Percentiles rank a stretch among this genome's conserved stretches.
phyloP scores from a whole-genome alignment of 192 early-diverging fungal genomes.

The Backusella australiensis region DNA sequence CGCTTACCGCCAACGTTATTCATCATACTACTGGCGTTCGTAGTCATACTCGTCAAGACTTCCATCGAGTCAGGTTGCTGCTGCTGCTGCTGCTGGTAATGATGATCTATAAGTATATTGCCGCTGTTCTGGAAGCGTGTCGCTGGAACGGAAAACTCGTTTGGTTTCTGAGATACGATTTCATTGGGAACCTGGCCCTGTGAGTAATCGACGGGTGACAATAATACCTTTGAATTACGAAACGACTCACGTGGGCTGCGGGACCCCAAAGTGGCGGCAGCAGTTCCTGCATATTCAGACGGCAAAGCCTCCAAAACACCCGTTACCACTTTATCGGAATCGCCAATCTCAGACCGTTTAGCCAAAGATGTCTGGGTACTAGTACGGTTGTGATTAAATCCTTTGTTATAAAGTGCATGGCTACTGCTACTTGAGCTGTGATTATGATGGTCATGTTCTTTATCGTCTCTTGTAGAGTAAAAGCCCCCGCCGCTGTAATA shows the following conservation, averaged over 20 bases:
- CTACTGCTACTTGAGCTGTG: neutral
- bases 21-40: constrained; percentile 23
- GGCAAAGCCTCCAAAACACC: constrained; percentile 24
- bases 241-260: constrained; percentile 12
- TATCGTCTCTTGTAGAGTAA: neutral
- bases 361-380: constrained; percentile 4
- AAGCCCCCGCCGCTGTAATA: neutral
- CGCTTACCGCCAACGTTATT: neutral
- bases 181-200: constrained; percentile 34
- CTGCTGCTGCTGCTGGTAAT: neutral
- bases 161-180: constrained; percentile 30
- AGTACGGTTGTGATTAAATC: neutral
- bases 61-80: constrained; percentile 24
- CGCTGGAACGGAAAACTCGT: constrained; percentile 26
- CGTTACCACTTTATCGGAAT: constrained; percentile 17
- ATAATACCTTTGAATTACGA: constrained; percentile 2
- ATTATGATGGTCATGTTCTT: neutral
- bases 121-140: neutral
- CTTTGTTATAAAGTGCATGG: neutral
- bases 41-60: constrained; percentile 32
- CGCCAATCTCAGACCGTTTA: constrained; percentile 20
- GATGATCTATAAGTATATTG: constrained; percentile 14
- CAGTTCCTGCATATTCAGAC: neutral
- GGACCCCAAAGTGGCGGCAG: constrained; percentile 10
- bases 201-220: neutral